Percentiles rank a stretch among this genome's conserved stretches.
Evolutionary conservation across 2,329 filamentous ascomycete genomes (phyloP).

Genomic region (Aschersonia sp.): DNA sequence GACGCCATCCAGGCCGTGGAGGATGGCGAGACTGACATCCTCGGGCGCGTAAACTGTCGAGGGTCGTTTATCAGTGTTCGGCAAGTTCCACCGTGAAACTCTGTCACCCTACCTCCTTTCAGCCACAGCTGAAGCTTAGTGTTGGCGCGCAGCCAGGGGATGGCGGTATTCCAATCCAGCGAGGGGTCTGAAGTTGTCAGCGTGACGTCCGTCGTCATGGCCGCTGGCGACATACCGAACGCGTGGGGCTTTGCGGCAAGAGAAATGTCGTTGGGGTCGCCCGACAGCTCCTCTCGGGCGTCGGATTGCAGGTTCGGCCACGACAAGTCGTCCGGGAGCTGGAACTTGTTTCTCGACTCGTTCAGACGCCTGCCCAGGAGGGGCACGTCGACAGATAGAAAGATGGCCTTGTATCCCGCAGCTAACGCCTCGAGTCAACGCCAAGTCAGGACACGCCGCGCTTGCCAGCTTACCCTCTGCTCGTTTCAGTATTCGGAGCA

Average conservation of each 20-base stretch:
- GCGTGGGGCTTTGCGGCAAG: conserved; percentile 4
- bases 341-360: conserved; percentile 29
- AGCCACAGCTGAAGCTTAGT: conserved; percentile 26
- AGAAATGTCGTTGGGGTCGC: conserved; percentile 7
- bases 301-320: not conserved
- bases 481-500: conserved; percentile 8
- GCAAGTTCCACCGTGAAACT: too few relatives aligned
- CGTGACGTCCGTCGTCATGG: not conserved
- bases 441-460: too few relatives aligned
- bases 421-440: conserved; percentile 2
- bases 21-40: conserved; percentile 20
- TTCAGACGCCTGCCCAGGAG: conserved; percentile 32
- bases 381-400: conserved; percentile 44
- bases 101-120: conserved; percentile 16
- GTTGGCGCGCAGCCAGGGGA: conserved; percentile 43
- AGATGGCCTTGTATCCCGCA: conserved; percentile 33
- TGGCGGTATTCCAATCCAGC: conserved; percentile 43
- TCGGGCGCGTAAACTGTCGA: conserved; percentile 5
- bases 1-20: conserved; percentile 22
- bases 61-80: too few relatives aligned
- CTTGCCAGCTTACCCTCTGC: conserved; percentile 7
- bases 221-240: not conserved
- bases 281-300: conserved; percentile 19
- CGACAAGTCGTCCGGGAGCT: conserved; percentile 26
- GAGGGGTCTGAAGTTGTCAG: not conserved